Conservation (phyloP, 108 stramenopile species). For the Conticribra guillardii region DNA sequence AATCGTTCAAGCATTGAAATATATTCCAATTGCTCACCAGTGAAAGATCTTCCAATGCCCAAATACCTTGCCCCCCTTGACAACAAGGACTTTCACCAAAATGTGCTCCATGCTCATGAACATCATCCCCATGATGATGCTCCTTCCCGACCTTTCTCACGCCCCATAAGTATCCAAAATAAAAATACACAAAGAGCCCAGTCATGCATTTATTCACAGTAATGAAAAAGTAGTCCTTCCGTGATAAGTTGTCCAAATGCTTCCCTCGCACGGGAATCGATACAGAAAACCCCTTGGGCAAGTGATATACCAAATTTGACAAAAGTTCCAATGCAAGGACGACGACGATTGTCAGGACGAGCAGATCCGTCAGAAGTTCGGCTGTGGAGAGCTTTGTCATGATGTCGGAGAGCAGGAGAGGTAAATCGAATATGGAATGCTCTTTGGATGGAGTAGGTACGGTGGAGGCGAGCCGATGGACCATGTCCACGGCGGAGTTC, state of each 20-base stretch:
- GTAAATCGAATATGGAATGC: not conserved
- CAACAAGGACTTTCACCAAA: constrained; percentile 20
- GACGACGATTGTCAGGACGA: constrained; percentile 28
- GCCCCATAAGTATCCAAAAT: constrained; percentile 61
- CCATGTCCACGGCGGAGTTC: constrained; percentile 3
- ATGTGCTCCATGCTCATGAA: constrained; percentile 4
- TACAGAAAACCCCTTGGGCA: constrained; percentile 26
- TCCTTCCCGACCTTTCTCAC: constrained; percentile 22
- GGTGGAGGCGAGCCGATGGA: constrained; percentile 32
- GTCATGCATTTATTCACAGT: constrained; percentile 76
- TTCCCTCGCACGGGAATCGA: constrained; percentile 85
- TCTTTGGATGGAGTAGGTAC: constrained; percentile 20
- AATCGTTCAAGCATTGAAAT: no score
- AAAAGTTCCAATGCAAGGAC: constrained; percentile 34
- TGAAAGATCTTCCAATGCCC: constrained; percentile 54
- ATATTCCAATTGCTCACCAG: constrained; percentile 40
- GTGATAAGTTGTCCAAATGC: constrained; percentile 77
- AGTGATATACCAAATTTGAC: constrained; percentile 22
- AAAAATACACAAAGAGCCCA: constrained; percentile 80
- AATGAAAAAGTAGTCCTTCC: constrained; percentile 69
- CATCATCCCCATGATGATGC: constrained; percentile 23
- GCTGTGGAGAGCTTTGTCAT: constrained; percentile 12
- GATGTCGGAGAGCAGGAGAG: not conserved
- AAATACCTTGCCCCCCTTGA: constrained; percentile 44
- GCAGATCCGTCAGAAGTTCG: constrained; percentile 25